These are phyloP conservation scores for Thuja plicata DNA, from an alignment of 83 land plant species.

Conservation along the genomic window DNA sequence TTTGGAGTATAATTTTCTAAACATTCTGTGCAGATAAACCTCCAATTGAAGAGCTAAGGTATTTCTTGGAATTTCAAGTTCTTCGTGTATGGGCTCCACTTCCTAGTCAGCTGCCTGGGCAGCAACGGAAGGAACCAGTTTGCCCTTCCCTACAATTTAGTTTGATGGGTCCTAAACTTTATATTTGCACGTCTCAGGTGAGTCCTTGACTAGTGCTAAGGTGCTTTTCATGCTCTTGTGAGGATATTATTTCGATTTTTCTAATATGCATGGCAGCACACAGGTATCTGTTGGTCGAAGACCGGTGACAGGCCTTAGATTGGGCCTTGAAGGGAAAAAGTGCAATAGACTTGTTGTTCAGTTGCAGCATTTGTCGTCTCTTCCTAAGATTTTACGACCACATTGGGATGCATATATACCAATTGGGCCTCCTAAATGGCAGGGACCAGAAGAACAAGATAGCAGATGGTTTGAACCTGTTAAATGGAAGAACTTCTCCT, in stretches of 20 bases:
- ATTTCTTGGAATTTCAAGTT: slow-evolving; percentile 90
- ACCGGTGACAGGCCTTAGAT: slow-evolving; percentile 91
- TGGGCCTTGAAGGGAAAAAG: slow-evolving; percentile 82
- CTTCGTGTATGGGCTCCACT: slow-evolving; percentile 70
- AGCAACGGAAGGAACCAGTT: slow-evolving; percentile 84
- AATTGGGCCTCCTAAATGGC: slow-evolving; percentile 93
- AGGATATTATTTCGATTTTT: not conserved
- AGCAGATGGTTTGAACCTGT: slow-evolving; percentile 97
- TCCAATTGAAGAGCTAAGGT: slow-evolving; percentile 90
- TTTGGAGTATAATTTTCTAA: not conserved
- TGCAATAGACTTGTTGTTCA: slow-evolving; percentile 82
- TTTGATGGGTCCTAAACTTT: slow-evolving; percentile 95
- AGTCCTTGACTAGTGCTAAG: not conserved
- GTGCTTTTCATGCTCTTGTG: not conserved
- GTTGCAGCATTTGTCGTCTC: slow-evolving; percentile 77
- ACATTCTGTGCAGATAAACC: slow-evolving; percentile 71
- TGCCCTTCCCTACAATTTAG: slow-evolving; percentile 90
- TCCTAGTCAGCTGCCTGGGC: slow-evolving; percentile 54
- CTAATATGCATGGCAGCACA: slow-evolving; percentile 9
- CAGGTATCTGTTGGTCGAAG: slow-evolving; percentile 94
- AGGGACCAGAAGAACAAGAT: slow-evolving; percentile 94
- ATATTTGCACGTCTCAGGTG: slow-evolving; percentile 86
- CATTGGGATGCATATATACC: slow-evolving; percentile 90
- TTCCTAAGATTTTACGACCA: slow-evolving; percentile 90
- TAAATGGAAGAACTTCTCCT: slow-evolving; percentile 96